These are phyloP conservation scores for Scheffersomyces stambukii DNA, from an alignment of 1,139 yeast species.

Conservation along the genomic window DNA sequence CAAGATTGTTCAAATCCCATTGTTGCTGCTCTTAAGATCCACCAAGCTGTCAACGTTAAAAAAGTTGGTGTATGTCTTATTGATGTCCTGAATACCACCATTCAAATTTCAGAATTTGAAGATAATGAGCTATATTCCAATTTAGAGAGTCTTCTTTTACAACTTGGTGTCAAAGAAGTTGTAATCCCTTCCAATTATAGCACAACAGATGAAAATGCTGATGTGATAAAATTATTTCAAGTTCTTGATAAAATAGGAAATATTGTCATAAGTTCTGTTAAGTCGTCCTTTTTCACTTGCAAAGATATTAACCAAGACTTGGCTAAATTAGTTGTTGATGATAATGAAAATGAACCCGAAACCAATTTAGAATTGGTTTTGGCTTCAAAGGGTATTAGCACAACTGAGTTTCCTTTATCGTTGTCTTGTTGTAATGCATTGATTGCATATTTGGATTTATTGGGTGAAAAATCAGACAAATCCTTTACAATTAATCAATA, in stretches of 20 bases:
- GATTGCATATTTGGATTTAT: constrained; percentile 57
- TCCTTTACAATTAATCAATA: constrained; percentile 59
- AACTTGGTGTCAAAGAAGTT: constrained; percentile 84
- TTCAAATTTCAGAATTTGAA: constrained; percentile 74
- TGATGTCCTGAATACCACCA: constrained; percentile 63
- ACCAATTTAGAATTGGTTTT: constrained; percentile 50
- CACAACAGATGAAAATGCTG: constrained; percentile 32
- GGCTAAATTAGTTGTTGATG: constrained; percentile 51
- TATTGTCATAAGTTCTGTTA: constrained; percentile 61
- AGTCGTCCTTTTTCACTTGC: constrained; percentile 51
- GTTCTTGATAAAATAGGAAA: constrained; percentile 70
- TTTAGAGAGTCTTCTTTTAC: constrained; percentile 79
- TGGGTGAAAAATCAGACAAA: constrained; percentile 41
- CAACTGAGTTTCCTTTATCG: constrained; percentile 29
- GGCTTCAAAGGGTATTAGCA: constrained; percentile 53
- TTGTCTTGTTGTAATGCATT: constrained; percentile 58
- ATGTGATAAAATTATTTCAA: constrained; percentile 50
- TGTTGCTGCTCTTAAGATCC: constrained; percentile 67
- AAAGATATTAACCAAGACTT: constrained; percentile 75
- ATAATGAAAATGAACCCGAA: too few relatives aligned
- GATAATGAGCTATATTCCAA: constrained; percentile 88
- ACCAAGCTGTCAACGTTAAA: constrained; percentile 40
- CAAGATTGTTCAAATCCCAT: constrained; percentile 60
- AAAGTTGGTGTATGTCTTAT: constrained; percentile 75
- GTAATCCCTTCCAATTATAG: constrained; percentile 49